These are phyloP conservation scores for Agmasoma carcini DNA, from an alignment of 371 early-diverging fungal genomes.

Conservation along the genomic window DNA sequence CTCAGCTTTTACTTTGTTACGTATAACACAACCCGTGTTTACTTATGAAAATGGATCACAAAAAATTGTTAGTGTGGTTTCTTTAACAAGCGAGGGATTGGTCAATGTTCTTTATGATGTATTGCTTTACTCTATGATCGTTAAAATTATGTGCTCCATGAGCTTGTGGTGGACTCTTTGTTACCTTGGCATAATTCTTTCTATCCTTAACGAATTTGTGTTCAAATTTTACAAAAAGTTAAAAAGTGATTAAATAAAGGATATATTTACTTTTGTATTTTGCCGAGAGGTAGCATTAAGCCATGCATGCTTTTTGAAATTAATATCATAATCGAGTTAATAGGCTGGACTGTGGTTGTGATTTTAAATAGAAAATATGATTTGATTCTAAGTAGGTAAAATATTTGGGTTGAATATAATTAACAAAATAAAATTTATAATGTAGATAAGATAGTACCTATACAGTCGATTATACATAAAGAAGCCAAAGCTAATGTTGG, in stretches of 20 bases:
- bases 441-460: too few relatives aligned
- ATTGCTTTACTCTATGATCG: conserved; percentile 1
- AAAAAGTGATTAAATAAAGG: neutral
- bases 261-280: neutral
- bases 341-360: too few relatives aligned
- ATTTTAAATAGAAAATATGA: too few relatives aligned
- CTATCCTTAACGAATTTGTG: conserved; percentile 8
- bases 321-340: too few relatives aligned
- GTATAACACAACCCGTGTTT: neutral
- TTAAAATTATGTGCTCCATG: neutral
- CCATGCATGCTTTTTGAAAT: too few relatives aligned
- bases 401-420: too few relatives aligned
- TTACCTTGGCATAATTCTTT: conserved; percentile 9
- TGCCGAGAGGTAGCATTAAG: too few relatives aligned
- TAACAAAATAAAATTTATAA: too few relatives aligned
- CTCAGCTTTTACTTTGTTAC: neutral
- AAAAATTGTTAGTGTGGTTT: neutral
- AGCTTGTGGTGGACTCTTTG: neutral
- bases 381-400: too few relatives aligned
- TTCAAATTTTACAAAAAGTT: conserved; percentile 9
- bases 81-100: neutral
- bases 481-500: too few relatives aligned
- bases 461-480: too few relatives aligned
- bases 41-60: neutral
- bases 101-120: neutral